A percentile compares a stretch with the other conserved stretches of the same genome.
Evolutionary conservation across 2,329 filamentous ascomycete genomes (phyloP).

Genomic region (Chaetomium sp.): DNA sequence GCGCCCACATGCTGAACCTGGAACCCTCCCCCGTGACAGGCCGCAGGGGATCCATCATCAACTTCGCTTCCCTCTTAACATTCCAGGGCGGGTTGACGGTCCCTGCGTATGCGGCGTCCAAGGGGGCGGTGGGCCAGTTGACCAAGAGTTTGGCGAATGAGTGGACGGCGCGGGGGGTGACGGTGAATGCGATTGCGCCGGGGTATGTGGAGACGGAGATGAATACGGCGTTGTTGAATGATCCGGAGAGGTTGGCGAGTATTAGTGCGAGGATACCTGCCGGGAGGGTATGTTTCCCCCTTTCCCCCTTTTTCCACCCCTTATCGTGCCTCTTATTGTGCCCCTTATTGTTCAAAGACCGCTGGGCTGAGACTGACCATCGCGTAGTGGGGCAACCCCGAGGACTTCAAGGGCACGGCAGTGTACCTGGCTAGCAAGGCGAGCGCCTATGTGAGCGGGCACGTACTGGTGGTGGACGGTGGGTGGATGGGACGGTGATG

Average conservation of each 20-base stretch:
- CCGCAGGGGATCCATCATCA: conserved; percentile 69
- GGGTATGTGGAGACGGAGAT: conserved; percentile 93
- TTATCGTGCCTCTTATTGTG: not conserved
- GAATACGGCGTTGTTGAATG: conserved; percentile 75
- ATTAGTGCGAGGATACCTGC: conserved; percentile 79
- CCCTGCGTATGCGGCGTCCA: conserved; percentile 78
- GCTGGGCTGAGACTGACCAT: not conserved
- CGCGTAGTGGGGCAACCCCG: conserved; percentile 62
- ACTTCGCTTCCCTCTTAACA: conserved; percentile 71
- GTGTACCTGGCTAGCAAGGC: conserved; percentile 71
- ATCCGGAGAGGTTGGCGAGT: conserved; percentile 60
- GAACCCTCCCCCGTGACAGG: conserved; percentile 40
- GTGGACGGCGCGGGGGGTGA: conserved; percentile 73
- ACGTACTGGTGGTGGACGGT: conserved; percentile 77
- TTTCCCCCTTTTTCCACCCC: not conserved
- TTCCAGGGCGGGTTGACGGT: conserved; percentile 87
- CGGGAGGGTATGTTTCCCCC: conserved; percentile 41
- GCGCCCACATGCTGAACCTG: conserved; percentile 67
- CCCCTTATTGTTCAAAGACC: not conserved
- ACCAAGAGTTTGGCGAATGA: conserved; percentile 83
- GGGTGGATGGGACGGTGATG: conserved; percentile 82
- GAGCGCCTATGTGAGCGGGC: conserved; percentile 76
- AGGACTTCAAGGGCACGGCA: conserved; percentile 80
- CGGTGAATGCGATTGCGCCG: conserved; percentile 82
- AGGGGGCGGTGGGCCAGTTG: conserved; percentile 77